Conservation (phyloP, 2,329 filamentous ascomycete species). For the Ceratocystis harringtonii region DNA sequence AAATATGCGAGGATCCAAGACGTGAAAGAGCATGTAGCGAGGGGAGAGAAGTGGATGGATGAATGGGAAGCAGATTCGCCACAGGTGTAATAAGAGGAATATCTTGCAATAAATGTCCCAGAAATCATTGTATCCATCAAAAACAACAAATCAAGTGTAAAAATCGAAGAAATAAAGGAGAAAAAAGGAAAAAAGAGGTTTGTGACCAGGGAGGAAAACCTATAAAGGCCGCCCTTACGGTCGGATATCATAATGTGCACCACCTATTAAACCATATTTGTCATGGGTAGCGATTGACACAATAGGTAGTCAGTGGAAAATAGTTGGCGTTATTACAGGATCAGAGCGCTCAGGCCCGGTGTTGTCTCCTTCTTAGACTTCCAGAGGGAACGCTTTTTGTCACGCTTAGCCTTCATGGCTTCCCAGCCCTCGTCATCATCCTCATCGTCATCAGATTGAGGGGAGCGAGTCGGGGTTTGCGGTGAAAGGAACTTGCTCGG, state of each 20-base stretch:
- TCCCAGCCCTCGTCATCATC: slow-evolving; percentile 56
- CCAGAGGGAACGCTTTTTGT: slow-evolving; percentile 54
- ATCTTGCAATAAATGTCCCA: background rate
- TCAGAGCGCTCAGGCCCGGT: slow-evolving; percentile 34
- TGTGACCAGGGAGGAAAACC: background rate
- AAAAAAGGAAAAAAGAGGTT: background rate
- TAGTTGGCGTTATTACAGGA: slow-evolving; percentile 22
- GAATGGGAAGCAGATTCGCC: background rate
- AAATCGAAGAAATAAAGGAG: background rate
- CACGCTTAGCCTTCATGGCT: slow-evolving; percentile 53
- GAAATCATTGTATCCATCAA: slow-evolving; percentile 8
- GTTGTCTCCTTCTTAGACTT: slow-evolving; percentile 42
- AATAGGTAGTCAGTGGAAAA: background rate
- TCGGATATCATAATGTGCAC: slow-evolving; percentile 9
- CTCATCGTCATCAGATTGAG: slow-evolving; percentile 36
- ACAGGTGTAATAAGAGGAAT: background rate
- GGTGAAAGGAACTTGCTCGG: slow-evolving; percentile 20
- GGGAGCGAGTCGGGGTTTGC: slow-evolving; percentile 25
- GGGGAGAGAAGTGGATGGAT: background rate
- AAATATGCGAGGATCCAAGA: background rate
- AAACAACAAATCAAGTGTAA: background rate
- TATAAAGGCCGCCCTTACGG: background rate
- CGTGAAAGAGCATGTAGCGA: background rate
- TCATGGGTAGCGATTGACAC: background rate
- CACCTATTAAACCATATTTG: background rate